phyloP scores from a whole-genome alignment of 495 filamentous ascomycete genomes.

The Penicillium paxilli region DNA sequence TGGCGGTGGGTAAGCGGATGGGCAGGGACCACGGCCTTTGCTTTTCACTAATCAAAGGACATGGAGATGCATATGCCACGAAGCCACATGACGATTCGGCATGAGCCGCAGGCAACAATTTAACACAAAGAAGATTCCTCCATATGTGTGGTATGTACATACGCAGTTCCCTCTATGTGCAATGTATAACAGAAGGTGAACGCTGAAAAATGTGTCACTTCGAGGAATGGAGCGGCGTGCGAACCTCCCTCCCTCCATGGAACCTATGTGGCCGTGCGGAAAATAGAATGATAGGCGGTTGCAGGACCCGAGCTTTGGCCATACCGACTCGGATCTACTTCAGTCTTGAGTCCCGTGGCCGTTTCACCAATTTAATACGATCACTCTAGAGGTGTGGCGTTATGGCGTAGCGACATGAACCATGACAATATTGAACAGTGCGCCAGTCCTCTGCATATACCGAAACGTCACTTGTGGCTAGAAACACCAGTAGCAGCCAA shows the following conservation, averaged over 20 bases:
- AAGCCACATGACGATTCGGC: not conserved
- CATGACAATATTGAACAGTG: too few species aligned
- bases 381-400: too few species aligned
- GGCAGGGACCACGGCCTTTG: not conserved
- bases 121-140: not conserved
- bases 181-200: not conserved
- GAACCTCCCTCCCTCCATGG: not conserved
- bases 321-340: too few species aligned
- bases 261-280: conserved; percentile 7
- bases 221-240: not conserved
- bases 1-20: not conserved
- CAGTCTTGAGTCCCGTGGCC: not conserved
- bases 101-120: conserved; percentile 1
- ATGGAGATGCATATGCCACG: not conserved
- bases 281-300: conserved; percentile 15
- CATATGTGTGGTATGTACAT: not conserved
- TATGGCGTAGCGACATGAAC: too few species aligned
- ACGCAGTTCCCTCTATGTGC: not conserved
- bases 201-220: not conserved
- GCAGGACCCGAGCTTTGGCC: not conserved
- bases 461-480: not conserved
- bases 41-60: not conserved
- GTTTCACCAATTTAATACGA: too few species aligned
- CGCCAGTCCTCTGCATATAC: too few species aligned
- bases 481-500: too few species aligned